phyloP scores from a whole-genome alignment of 2,329 filamentous ascomycete species.

The Colletotrichum melonis region DNA sequence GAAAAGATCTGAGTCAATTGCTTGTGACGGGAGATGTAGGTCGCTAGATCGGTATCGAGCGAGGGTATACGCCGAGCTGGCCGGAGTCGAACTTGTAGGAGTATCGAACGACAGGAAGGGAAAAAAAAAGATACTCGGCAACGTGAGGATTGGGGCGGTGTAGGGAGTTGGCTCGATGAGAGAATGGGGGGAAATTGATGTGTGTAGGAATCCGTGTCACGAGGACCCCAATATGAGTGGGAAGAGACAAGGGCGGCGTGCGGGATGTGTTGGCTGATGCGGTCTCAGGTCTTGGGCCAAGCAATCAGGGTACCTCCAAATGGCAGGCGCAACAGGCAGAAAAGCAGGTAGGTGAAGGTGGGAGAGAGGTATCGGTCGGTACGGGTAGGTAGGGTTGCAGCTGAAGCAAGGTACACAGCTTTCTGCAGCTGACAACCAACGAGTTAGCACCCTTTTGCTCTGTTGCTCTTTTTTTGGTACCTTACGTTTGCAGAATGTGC shows the following conservation, averaged over 20 bases:
- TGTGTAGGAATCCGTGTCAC: constrained; percentile 28
- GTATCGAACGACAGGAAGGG: not conserved
- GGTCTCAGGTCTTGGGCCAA: constrained; percentile 19
- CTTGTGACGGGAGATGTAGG: not conserved
- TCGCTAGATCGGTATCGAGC: not conserved
- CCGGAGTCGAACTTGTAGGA: not conserved
- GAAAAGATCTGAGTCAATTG: constrained; percentile 10
- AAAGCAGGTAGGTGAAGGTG: not conserved
- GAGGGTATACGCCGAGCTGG: not conserved
- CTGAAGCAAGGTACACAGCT: constrained; percentile 14
- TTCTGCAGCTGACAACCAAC: not conserved
- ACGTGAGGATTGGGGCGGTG: constrained; percentile 16
- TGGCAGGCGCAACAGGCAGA: constrained; percentile 4
- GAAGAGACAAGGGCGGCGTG: constrained; percentile 30
- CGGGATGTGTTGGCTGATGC: constrained; percentile 28
- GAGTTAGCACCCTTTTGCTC: not conserved
- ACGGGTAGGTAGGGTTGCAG: constrained; percentile 1
- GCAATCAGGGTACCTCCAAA: not conserved
- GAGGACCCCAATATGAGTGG: constrained; percentile 17
- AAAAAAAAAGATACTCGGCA: not conserved
- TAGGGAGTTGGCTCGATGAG: constrained; percentile 9
- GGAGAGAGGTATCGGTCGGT: not conserved
- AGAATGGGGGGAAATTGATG: constrained; percentile 32
- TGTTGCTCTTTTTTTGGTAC: not conserved
- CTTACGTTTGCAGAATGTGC: not conserved